These are phyloP conservation scores for Phalaenopsis hybrid DNA, from an alignment of 116 monocot species.

Conservation along the genomic window DNA sequence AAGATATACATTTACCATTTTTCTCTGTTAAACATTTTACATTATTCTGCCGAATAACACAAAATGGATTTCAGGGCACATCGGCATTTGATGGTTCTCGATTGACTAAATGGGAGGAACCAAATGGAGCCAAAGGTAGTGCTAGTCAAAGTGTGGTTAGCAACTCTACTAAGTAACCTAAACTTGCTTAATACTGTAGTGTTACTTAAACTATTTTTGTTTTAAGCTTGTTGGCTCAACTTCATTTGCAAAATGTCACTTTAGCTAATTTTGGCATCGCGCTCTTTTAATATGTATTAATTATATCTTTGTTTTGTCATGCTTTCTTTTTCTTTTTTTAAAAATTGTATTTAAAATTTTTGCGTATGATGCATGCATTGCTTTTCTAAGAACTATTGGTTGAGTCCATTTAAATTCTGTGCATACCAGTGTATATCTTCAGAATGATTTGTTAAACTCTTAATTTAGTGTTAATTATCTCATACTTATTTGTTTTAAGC, in stretches of 20 bases:
- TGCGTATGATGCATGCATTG: too few species aligned
- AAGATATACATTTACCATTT: neutral
- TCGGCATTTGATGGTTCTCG: slow-evolving; percentile 81
- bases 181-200: neutral
- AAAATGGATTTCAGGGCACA: slow-evolving; percentile 43
- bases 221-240: neutral
- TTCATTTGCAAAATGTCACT: neutral
- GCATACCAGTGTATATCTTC: too few species aligned
- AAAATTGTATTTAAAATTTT: too few species aligned
- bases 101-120: slow-evolving; percentile 87
- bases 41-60: neutral
- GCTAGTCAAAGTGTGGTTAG: neutral
- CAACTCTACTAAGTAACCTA: neutral
- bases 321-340: neutral
- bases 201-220: neutral
- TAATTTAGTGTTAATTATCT: too few species aligned
- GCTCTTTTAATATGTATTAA: neutral
- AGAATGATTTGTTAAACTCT: too few species aligned
- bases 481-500: too few species aligned
- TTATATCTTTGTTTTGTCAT: neutral
- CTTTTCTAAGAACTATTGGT: too few species aligned
- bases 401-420: too few species aligned
- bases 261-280: neutral
- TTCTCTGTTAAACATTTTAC: neutral
- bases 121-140: slow-evolving; percentile 89